A percentile compares a stretch with the other conserved stretches of the same genome.
phyloP scores from a whole-genome alignment of 2,329 filamentous ascomycete genomes.

The Coniosporium tulheliwenetii region DNA sequence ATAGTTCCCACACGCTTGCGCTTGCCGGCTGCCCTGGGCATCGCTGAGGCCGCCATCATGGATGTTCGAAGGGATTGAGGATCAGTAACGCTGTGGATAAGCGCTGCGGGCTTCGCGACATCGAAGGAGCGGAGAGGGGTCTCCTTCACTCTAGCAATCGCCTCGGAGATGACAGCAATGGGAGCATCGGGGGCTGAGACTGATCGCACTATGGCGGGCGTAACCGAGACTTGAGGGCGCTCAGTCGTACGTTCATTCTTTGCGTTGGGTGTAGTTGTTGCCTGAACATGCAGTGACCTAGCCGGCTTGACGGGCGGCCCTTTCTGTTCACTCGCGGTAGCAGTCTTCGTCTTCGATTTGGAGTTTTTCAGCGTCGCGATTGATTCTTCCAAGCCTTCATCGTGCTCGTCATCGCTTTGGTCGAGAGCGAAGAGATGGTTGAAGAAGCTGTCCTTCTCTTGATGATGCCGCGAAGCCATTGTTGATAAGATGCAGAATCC shows the following conservation, averaged over 20 bases:
- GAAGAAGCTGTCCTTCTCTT: conserved; percentile 1
- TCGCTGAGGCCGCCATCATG: background rate
- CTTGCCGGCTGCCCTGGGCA: conserved; percentile 1
- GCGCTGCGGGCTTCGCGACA: background rate
- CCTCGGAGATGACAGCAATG: background rate
- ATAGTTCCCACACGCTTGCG: conserved; percentile 1
- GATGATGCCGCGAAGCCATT: no score
- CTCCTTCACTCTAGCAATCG: background rate
- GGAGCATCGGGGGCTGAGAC: background rate
- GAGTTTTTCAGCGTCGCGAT: background rate
- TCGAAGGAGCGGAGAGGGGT: background rate
- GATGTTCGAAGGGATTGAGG: background rate
- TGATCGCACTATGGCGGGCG: background rate
- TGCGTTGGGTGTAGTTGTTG: background rate
- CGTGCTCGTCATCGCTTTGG: conserved; percentile 1
- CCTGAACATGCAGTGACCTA: background rate
- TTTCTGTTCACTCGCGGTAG: background rate
- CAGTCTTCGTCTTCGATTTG: background rate
- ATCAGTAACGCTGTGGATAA: background rate
- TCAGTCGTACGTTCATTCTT: background rate
- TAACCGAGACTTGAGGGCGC: background rate
- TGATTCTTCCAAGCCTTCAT: conserved; percentile 2
- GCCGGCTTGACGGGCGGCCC: background rate
- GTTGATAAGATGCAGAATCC: no score
- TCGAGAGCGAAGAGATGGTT: background rate